Percentiles rank a stretch among this genome's conserved stretches.
Evolutionary conservation across 192 early-diverging fungal genomes (phyloP).

Genomic region (Umbelopsis vinacea): DNA sequence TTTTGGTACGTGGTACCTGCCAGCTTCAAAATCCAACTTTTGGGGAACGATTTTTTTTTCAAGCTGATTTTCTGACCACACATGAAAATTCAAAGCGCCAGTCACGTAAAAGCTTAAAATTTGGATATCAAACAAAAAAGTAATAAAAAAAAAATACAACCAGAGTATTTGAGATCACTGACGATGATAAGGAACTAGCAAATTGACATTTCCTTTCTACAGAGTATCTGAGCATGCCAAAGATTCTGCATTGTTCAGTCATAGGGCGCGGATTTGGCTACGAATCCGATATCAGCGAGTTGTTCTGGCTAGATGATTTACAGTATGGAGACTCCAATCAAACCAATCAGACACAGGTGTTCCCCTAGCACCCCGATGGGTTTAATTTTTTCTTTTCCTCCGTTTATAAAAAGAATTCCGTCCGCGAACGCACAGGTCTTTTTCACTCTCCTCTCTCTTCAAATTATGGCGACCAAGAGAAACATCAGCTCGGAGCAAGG

Average conservation of each 20-base stretch:
- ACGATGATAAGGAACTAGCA: background rate
- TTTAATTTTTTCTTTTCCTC: background rate
- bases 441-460: background rate
- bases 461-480: background rate
- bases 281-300: too few species aligned
- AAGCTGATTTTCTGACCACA: background rate
- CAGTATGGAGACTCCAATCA: background rate
- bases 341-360: background rate
- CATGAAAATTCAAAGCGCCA: background rate
- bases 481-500: slow-evolving; percentile 12
- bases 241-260: too few species aligned
- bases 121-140: background rate
- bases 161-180: background rate
- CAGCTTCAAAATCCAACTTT: background rate
- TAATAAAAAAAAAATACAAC: background rate
- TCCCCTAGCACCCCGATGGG: background rate
- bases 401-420: background rate
- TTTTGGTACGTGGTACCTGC: background rate
- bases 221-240: too few species aligned
- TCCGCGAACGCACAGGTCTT: slow-evolving; percentile 1
- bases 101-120: background rate
- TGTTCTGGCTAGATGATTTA: too few species aligned
- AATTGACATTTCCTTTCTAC: too few species aligned
- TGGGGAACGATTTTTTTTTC: background rate
- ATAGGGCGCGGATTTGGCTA: too few species aligned